A percentile compares a stretch with the other conserved stretches of the same genome.
These are phyloP conservation scores for Globisporangium spiculum DNA, from an alignment of 352 stramenopile genomes.

Conservation along the genomic window DNA sequence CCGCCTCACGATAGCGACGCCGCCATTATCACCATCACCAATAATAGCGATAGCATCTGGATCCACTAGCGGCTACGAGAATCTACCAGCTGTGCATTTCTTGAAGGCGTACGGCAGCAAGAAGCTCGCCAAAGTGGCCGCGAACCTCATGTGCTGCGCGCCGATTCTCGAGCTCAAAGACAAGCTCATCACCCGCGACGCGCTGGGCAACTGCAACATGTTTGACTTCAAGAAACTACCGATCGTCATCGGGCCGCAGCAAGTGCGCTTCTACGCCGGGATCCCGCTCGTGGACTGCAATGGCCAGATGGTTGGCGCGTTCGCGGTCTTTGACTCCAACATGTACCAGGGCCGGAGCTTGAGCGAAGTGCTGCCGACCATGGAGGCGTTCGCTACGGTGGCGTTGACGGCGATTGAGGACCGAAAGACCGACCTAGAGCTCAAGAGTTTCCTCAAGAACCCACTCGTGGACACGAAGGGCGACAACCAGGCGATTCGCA, in stretches of 20 bases:
- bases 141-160: slow-evolving; percentile 65
- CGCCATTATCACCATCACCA: slow-evolving; percentile 5
- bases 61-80: slow-evolving; percentile 17
- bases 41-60: not conserved
- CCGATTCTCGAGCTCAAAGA: slow-evolving; percentile 48
- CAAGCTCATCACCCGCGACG: slow-evolving; percentile 51
- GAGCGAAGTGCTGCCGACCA: slow-evolving; percentile 33
- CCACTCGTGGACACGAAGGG: slow-evolving; percentile 37
- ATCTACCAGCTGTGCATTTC: slow-evolving; percentile 27
- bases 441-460: slow-evolving; percentile 50
- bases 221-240: slow-evolving; percentile 60
- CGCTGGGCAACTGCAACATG: slow-evolving; percentile 23
- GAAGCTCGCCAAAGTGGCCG: slow-evolving; percentile 55
- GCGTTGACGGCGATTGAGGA: slow-evolving; percentile 40
- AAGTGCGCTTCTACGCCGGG: slow-evolving; percentile 68
- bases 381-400: slow-evolving; percentile 36
- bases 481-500: slow-evolving; percentile 22
- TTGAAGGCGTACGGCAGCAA: slow-evolving; percentile 42
- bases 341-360: slow-evolving; percentile 33
- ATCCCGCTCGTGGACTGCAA: slow-evolving; percentile 53
- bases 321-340: slow-evolving; percentile 63
- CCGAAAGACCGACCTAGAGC: slow-evolving; percentile 41
- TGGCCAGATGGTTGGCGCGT: slow-evolving; percentile 43
- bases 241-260: slow-evolving; percentile 67
- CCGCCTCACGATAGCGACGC: slow-evolving; percentile 10